Percentiles rank a stretch among this genome's conserved stretches.
Evolutionary conservation across 768 basidiomycete species (phyloP).

Genomic region (Suillus subalutaceus): DNA sequence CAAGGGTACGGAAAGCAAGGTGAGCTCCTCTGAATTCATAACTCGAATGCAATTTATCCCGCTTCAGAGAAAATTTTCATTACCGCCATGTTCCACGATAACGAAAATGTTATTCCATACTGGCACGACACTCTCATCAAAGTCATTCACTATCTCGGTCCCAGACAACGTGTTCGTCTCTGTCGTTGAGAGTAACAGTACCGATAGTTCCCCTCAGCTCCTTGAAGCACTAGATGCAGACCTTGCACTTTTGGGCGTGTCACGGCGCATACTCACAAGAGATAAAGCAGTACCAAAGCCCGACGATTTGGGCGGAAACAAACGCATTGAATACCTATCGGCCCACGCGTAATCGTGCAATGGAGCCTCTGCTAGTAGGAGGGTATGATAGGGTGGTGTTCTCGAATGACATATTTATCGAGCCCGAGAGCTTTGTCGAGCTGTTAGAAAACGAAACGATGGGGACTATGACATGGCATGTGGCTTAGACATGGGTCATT

Average conservation of each 20-base stretch:
- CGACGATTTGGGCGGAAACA: constrained; percentile 16
- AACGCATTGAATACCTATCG: constrained; percentile 41
- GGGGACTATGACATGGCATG: constrained; percentile 48
- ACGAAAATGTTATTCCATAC: constrained; percentile 39
- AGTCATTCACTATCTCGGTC: constrained; percentile 43
- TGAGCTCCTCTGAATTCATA: background rate
- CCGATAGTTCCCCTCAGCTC: constrained; percentile 34
- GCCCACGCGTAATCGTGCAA: constrained; percentile 43
- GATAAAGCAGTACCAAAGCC: constrained; percentile 29
- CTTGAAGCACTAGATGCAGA: constrained; percentile 28
- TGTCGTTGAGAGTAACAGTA: constrained; percentile 42
- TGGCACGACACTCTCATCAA: constrained; percentile 41
- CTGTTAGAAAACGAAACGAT: constrained; percentile 38
- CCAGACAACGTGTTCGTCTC: constrained; percentile 44
- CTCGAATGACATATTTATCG: constrained; percentile 45
- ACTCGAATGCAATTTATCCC: background rate
- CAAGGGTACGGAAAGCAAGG: constrained; percentile 14
- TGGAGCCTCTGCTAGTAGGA: constrained; percentile 43
- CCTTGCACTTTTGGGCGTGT: constrained; percentile 27
- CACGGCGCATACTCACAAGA: constrained; percentile 32
- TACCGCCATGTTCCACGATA: constrained; percentile 45
- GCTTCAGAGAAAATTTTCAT: constrained; percentile 36
- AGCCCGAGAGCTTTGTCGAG: constrained; percentile 43
- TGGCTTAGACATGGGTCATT: constrained; percentile 41
- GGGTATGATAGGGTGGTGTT: constrained; percentile 44